Evolutionary conservation across 2,329 filamentous ascomycete species (phyloP).

Genomic region (Arthrobotrys sinensis): DNA sequence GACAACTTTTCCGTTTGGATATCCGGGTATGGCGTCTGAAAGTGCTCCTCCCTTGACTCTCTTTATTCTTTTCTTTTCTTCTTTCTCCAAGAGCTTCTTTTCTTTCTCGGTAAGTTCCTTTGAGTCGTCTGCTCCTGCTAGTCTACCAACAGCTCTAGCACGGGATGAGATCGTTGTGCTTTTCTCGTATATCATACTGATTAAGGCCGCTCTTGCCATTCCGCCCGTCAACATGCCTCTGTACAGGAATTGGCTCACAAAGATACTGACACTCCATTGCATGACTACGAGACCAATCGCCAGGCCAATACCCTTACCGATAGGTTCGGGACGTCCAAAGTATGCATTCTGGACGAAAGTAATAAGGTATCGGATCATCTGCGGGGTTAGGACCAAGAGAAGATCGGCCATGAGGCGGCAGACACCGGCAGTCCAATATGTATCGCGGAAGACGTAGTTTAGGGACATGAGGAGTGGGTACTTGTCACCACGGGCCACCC

Average conservation of each 20-base stretch:
- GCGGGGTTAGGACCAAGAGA: slow-evolving; percentile 89
- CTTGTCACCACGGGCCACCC: slow-evolving; percentile 79
- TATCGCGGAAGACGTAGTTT: slow-evolving; percentile 85
- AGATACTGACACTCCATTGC: slow-evolving; percentile 87
- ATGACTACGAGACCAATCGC: slow-evolving; percentile 92
- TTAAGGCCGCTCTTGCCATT: slow-evolving; percentile 92
- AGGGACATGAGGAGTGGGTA: slow-evolving; percentile 90
- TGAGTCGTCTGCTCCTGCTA: slow-evolving; percentile 86
- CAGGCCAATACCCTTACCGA: slow-evolving; percentile 89
- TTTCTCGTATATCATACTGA: slow-evolving; percentile 92
- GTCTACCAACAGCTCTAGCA: slow-evolving; percentile 85
- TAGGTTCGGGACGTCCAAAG: slow-evolving; percentile 76
- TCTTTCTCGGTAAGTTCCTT: slow-evolving; percentile 71
- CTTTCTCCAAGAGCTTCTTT: slow-evolving; percentile 69
- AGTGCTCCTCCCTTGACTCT: slow-evolving; percentile 71
- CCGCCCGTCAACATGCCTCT: slow-evolving; percentile 94
- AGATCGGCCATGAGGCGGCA: slow-evolving; percentile 91
- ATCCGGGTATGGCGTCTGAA: slow-evolving; percentile 72
- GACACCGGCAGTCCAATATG: slow-evolving; percentile 83
- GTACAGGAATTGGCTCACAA: slow-evolving; percentile 98
- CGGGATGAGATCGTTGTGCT: slow-evolving; percentile 89
- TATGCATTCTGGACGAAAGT: slow-evolving; percentile 84
- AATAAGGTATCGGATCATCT: slow-evolving; percentile 89
- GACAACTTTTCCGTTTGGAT: slow-evolving; percentile 97
- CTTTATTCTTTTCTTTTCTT: slow-evolving; percentile 68